Evolutionary conservation across 2,329 filamentous ascomycete genomes (phyloP), one percentile per base, ranked within the genome.

Genomic region (Pseudogymnoascus sp.): DNA sequence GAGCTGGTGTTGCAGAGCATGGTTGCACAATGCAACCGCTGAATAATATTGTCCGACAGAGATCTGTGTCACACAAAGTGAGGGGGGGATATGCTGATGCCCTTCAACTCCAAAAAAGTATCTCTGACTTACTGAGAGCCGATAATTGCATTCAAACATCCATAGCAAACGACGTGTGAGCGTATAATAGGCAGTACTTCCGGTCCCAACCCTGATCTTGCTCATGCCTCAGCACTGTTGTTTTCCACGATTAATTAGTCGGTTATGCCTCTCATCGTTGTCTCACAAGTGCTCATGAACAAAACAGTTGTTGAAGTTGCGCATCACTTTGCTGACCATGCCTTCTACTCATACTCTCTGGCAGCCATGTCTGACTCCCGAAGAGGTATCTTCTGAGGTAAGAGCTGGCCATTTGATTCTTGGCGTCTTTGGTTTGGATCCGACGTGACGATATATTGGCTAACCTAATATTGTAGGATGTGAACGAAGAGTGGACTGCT

Each of bases 371-470:
- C 8, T 56, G n/a, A 56, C 49, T 34, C 49, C 49, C n/a, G 49
- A 56, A 34, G 49, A 56, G 25, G 25, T 56, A 18, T 34, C 49
- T 34, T 56, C 49, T 34, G 49, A 56, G n/a, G 49, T 56, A 56
- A 56, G n/a, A 56, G n/a, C 28, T 34, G 9, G 1, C 28, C n/a
- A 18, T 18, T 56, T 12, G 5, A 18, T 56, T 6, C 49, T 56
- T 56, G 49, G 49, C 9, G 5, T 56, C 25, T 34, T 12, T 56
- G 25, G 16, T 31, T 34, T 56, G 49, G 16, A 34, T 34, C 49
- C 12, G 9, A 34, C 12, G 28, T 56, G 9, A 56, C 3, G 49
- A 12, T 18, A 18, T 56, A 34, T 12, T 31, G n/a, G 25, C 16
- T 56, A 31, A 56, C 49, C 28, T 18, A 12, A 9, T 56, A 18